Base-by-base conservation (phyloP, 164 flowering plant species). In the Tinospora cordifolia region DNA sequence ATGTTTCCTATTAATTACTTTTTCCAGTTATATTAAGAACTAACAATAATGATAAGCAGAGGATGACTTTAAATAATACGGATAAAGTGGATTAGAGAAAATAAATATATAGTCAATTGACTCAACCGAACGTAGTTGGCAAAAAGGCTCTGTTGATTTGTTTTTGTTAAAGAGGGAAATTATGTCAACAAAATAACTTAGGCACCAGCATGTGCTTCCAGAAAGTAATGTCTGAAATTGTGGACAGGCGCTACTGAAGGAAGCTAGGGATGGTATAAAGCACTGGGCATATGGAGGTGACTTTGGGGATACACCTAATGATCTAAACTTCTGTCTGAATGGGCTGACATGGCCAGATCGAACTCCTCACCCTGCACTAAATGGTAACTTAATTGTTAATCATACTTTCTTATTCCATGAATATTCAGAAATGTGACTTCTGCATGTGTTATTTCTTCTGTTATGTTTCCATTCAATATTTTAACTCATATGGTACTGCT, bases 251-350 rank as follows among this genome's bases (percentile, higher is more conserved):
- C 74, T 94, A 65, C 78, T 89, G 81, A 91, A 85, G 82, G 88
- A 81, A 9, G 79, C 83, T 71, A 62, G 65, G 8, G 85, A 89
- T 81, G 93, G 93, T 51, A 75, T 17, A 17, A 88, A 89, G 75
- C 85, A 82, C 74, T 94, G 98, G 98, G 98, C 97, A 14, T 94
- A 92, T 85, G 98, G 98, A 78, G 98, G 98, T 70, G 95, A 94
- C 81, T 94, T 94, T 79, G 98, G 98, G 22, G 98, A 94, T 77
- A 72, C 68, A 26, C 97, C 97, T 26, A 90, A 94, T 82, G 98
- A 94, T 76, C 78, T 82, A 75, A 94, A 92, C 82, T 94, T 94
- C 79, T 94, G 98, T 75, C 77, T 92, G 71, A 88, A 92, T 78
- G 98, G 98, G 14, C 71, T 94, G 67, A 74, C 65, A 12, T 94